Base-by-base conservation (phyloP, 805 yeast genomes). In the Candida pseudoglaebosa region DNA sequence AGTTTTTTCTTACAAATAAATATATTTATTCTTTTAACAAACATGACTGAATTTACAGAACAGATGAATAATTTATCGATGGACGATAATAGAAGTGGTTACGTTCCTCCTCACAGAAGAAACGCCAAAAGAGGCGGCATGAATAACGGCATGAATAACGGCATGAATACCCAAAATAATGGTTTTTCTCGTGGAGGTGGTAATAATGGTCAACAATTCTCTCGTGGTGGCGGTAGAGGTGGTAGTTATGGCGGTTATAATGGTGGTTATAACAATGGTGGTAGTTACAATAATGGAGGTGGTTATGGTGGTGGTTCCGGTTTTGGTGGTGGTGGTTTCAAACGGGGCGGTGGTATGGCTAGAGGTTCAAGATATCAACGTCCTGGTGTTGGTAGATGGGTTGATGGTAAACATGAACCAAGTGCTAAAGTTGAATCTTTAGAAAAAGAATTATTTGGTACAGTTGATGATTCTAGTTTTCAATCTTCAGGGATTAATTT, bases 401-500 rank as follows among this genome's bases (percentile, higher is more conserved):
- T 72, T 39, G 84, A 89, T 57, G 98, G 97, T 52, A 78, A 78
- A 57, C 98, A 91, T 61, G 72, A 80, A 48, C 95, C 95, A 42
- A 87, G 95, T 44, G 75, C 80, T 40, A 73, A 67, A 48, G 84
- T 85, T 64, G 78, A 77, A 54, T 70, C 71, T 42, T 55, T 82
- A 49, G 99, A 93, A 70, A 53, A 73, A 41, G 89, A 87, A 56
- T 72, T 93, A 46, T 95, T 85, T 54, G 99, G 99, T 56, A 71
- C 75, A 35, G 75, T 74, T 38, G 87, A 82, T 39, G 95, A 82
- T 55, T 75, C 88, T 53, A 56, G 61, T 28, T 80, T 82, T 71
- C 96, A 86, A 73, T 81, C 95, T 38, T 84, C 96, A 28, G 99
- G 99, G 76, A 93, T 93, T 70, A 93, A 93, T 73, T 93, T 93